Evolutionary conservation across 768 basidiomycete genomes (phyloP), one percentile per base, ranked within the genome.

Genomic region (Gautieria morchelliformis): DNA sequence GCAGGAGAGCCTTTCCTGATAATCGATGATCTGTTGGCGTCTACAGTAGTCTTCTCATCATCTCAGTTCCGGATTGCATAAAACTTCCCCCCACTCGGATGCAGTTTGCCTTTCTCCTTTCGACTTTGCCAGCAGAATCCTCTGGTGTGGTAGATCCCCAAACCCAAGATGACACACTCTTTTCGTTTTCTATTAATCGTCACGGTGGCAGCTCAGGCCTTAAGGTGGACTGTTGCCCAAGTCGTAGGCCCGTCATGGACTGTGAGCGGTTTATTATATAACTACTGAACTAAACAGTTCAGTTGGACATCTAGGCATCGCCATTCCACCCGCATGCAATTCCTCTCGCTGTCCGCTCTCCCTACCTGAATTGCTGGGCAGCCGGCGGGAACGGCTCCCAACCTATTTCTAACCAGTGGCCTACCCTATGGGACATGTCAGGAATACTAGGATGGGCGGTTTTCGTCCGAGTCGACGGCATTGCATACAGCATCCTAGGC

Each of bases 341-440:
- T 47, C 67, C 67, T 1, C 61, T 67, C n/a, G 67, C 67, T 19
- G 65, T 67, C 27, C 60, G 64, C 22, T 60, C 63, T 32, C 66
- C 67, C 20, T 67, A 64, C 52, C 56, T 67, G 9, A 62, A 62
- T n/a, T 52, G 58, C 19, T 65, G 61, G 55, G 12, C 58, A 14
- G 42, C 22, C 45, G 48, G 55, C 24, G 48, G 48, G 17, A 49
- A 49, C 24, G 48, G 27, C 11, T 30, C 27, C 24, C n/a, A 27
- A 49, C 27, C 48, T 8, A 37, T 45, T 39, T 33, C 30, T 22
- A 20, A 56, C 27, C 40, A 58, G 37, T 60, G 61, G 57, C 58
- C 60, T 14, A 45, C 35, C 10, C 60, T 62, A n/a, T 64, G 64
- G 62, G 61, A 60, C 41, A 53, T 59, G 42, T 35, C 35, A 5